Conservation (phyloP, 108 stramenopile species). For the Cylindrotheca fusiformis region DNA sequence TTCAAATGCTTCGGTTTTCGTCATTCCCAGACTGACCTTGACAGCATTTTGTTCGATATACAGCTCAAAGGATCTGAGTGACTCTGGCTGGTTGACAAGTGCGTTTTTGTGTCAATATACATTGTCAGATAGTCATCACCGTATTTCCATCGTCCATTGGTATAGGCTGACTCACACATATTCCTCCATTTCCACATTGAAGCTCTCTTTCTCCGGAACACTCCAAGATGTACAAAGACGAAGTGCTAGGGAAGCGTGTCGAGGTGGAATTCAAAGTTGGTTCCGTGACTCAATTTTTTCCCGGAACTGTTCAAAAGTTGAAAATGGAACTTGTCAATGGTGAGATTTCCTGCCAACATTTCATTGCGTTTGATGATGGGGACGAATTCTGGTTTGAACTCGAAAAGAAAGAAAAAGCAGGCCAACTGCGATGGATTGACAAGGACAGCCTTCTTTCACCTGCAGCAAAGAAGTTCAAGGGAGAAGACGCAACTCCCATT, state of each 20-base stretch:
- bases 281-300: neutral
- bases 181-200: no score
- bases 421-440: neutral
- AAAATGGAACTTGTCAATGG: neutral
- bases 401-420: neutral
- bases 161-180: no score
- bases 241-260: neutral
- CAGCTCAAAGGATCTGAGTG: no score
- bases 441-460: neutral
- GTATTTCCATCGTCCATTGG: no score
- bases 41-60: no score
- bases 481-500: neutral
- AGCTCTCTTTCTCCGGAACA: no score
- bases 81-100: no score
- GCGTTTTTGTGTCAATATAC: no score
- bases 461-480: neutral
- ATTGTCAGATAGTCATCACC: no score
- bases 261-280: neutral
- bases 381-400: neutral
- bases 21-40: no score
- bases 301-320: neutral
- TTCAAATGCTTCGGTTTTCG: no score
- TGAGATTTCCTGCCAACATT: neutral
- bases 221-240: constrained; percentile 1
- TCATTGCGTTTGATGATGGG: neutral